Base-by-base conservation (phyloP, 805 yeast species). In the Candida dajiaensis region DNA sequence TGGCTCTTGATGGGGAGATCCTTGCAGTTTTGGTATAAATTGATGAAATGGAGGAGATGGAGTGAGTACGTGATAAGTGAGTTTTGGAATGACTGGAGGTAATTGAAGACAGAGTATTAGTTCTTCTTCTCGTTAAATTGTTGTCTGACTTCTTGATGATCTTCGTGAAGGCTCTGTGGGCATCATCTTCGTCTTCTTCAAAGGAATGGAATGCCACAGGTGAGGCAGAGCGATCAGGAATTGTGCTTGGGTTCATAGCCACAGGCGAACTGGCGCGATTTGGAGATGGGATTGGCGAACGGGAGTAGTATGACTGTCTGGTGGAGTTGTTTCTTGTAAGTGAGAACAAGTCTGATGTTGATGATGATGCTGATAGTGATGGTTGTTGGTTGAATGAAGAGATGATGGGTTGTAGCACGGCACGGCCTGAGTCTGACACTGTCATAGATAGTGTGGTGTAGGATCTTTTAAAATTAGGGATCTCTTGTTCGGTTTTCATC, bases 251-350 rank as follows among this genome's bases (percentile, higher is more conserved):
- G 31, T 28, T 28, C 31, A 28, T 28, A 3, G 52, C 46, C 8
- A 47, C n/a, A 25, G 56, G 56, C 1, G 55, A 51, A 35, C 45
- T 50, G 35, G 44, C 46, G 41, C 63, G 51, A 36, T 58, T 53
- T 13, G 64, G 64, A 2, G 64, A 60, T 2, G 61, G 61, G 47
- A 57, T 48, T 45, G 58, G 53, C 31, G 63, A 45, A 43, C 48
- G 42, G 22, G 51, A 29, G 23, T 50, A 45, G 20, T 37, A 38
- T 18, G 46, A 44, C 13, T 48, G 45, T 39, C 46, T 46, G 6
- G 46, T 40, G 10, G 56, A 50, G 21, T 44, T 50, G 16, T 38
- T 31, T 35, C 55, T 48, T 1, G 47, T 26, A 9, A 52, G 19
- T 1, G 59, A 53, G 22, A 46, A 50, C 6, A 57, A 49, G 22